Conservation (phyloP, 2,329 filamentous ascomycete genomes). For the Fusarium phyllophilum region DNA sequence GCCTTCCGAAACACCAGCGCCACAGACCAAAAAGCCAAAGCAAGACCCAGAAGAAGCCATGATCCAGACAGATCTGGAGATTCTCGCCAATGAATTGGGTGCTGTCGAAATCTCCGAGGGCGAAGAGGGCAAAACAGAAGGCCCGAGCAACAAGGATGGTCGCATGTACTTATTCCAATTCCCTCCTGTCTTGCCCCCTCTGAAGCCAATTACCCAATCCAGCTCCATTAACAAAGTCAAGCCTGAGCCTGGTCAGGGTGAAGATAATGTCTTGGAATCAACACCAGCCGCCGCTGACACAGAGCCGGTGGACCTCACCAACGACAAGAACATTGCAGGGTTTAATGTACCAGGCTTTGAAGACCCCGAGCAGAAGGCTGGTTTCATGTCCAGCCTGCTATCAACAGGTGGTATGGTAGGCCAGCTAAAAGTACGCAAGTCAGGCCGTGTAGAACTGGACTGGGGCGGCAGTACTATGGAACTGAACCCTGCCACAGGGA, state of each 20-base stretch:
- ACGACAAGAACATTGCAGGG: slow-evolving; percentile 43
- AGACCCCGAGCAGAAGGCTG: slow-evolving; percentile 47
- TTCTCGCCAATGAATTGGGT: slow-evolving; percentile 57
- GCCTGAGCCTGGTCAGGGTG: slow-evolving; percentile 53
- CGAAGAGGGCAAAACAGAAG: slow-evolving; percentile 43
- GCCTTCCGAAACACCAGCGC: slow-evolving; percentile 34
- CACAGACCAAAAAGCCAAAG: slow-evolving; percentile 44
- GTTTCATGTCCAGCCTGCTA: slow-evolving; percentile 53
- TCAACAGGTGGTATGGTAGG: slow-evolving; percentile 68
- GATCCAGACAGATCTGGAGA: slow-evolving; percentile 54
- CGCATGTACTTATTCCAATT: slow-evolving; percentile 73
- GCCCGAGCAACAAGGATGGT: slow-evolving; percentile 59
- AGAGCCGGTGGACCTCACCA: slow-evolving; percentile 57
- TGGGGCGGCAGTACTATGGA: slow-evolving; percentile 69
- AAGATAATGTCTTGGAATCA: slow-evolving; percentile 52
- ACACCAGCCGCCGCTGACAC: slow-evolving; percentile 38
- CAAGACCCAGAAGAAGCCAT: slow-evolving; percentile 53
- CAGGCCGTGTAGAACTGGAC: slow-evolving; percentile 69
- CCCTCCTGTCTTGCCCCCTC: slow-evolving; percentile 68
- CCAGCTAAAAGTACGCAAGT: slow-evolving; percentile 68
- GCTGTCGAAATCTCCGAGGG: slow-evolving; percentile 46
- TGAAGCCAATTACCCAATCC: slow-evolving; percentile 50
- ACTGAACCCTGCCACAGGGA: slow-evolving; percentile 61
- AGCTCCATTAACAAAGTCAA: slow-evolving; percentile 50
- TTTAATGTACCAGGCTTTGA: slow-evolving; percentile 38